Percentiles rank a stretch among this genome's conserved stretches.
Evolutionary conservation across 1,284 basidiomycete genomes (phyloP).

Genomic region (Anthracocystis panici-leucophaei): DNA sequence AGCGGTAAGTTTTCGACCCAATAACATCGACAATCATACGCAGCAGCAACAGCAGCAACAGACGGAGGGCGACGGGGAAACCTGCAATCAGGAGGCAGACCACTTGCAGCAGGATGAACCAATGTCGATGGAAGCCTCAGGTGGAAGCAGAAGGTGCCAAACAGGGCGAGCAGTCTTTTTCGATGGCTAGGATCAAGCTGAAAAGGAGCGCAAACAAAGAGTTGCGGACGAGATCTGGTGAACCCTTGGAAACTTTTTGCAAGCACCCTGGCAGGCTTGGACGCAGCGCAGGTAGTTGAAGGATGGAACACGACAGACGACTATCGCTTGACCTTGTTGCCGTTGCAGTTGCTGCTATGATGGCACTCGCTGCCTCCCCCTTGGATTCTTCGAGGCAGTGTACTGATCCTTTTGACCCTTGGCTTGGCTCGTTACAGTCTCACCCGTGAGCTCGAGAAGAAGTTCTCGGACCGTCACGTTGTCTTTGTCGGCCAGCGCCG

Average conservation of each 20-base stretch:
- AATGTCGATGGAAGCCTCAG: background rate
- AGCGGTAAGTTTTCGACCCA: slow-evolving; percentile 79
- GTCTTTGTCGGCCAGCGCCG: slow-evolving; percentile 98
- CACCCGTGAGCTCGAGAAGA: slow-evolving; percentile 99
- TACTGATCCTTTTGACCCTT: slow-evolving; percentile 17
- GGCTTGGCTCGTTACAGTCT: slow-evolving; percentile 75
- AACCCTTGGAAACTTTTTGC: too few species aligned
- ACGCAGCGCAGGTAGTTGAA: too few species aligned
- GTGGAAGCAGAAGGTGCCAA: too few species aligned
- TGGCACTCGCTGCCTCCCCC: background rate
- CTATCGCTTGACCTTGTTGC: background rate
- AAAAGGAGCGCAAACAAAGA: too few species aligned
- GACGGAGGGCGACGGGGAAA: background rate
- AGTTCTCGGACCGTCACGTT: slow-evolving; percentile 98
- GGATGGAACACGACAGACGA: background rate
- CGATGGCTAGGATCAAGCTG: too few species aligned
- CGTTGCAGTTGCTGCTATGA: slow-evolving; percentile 8
- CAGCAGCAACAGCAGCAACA: slow-evolving; percentile 18
- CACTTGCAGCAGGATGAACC: background rate
- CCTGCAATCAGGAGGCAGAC: background rate
- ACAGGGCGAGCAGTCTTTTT: too few species aligned
- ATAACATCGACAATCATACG: slow-evolving; percentile 4
- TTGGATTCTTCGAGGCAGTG: background rate
- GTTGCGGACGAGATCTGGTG: too few species aligned
- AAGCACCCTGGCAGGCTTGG: too few species aligned